phyloP scores from a whole-genome alignment of 306 rosid species.

The Cicer yamashitae region DNA sequence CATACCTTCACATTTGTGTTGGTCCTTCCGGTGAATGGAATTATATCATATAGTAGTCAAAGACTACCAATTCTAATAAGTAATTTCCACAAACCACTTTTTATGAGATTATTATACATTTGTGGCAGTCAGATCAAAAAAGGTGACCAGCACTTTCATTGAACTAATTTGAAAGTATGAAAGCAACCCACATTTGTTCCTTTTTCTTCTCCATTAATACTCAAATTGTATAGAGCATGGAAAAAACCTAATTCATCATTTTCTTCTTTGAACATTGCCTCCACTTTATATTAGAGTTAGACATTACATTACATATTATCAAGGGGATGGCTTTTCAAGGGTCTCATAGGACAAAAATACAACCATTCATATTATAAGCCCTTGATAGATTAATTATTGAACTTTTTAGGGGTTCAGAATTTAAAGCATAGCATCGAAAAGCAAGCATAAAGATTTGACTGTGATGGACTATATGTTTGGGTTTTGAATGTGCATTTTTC shows the following conservation, averaged over 20 bases:
- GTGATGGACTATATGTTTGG: background rate
- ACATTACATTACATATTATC: conserved; percentile 15
- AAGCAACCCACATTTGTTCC: conserved; percentile 36
- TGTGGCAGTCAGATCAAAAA: conserved; percentile 61
- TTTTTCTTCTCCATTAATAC: conserved; percentile 43
- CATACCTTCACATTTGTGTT: background rate
- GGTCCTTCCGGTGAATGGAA: conserved; percentile 3
- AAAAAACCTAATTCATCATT: conserved; percentile 43
- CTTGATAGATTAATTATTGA: conserved; percentile 5
- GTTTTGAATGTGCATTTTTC: conserved; percentile 19
- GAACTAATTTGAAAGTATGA: conserved; percentile 53
- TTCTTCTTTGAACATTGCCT: conserved; percentile 33
- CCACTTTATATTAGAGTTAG: conserved; percentile 22
- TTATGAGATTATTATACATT: conserved; percentile 37
- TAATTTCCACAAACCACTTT: conserved; percentile 41
- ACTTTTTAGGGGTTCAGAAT: conserved; percentile 11
- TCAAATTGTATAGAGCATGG: conserved; percentile 28
- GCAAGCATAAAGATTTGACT: conserved; percentile 24
- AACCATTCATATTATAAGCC: background rate
- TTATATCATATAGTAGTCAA: conserved; percentile 39
- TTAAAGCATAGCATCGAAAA: conserved; percentile 20
- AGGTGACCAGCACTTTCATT: conserved; percentile 56
- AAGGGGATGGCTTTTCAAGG: conserved; percentile 41
- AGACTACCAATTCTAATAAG: conserved; percentile 16
- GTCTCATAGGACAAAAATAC: conserved; percentile 45